Base-by-base conservation (phyloP, 2,329 filamentous ascomycete species). In the Drechslerella dactyloides region DNA sequence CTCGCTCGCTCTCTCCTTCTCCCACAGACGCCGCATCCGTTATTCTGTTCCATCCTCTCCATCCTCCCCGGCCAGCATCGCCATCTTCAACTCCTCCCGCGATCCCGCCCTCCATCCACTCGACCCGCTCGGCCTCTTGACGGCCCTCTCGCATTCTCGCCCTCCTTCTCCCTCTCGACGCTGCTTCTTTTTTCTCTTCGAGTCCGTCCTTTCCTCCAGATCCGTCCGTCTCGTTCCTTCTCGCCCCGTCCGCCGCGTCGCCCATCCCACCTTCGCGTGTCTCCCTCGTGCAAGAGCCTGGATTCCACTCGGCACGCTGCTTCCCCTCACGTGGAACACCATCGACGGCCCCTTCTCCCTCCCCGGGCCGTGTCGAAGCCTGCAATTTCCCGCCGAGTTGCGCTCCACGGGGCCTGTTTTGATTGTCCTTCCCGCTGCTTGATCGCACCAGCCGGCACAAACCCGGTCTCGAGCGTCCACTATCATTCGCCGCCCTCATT, bases 251-350 rank as follows among this genome's bases (percentile, higher is more conserved):
- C 17, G 54, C 68, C 68, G 68, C 68, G 68, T 72, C 55, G 27
- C 10, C 50, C 60, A 72, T 64, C 60, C 68, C 68, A 72, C 68
- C 64, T 66, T 70, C 60, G 68, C 68, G 68, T 65, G 42, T 23
- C 58, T 44, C 42, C 19, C 59, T 54, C 54, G 53, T 52, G 13
- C 15, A 37, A 48, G 37, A 40, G 40, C 15, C 15, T 44, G 21
- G 8, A 13, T 21, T 15, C 6, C 21, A 23, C n/a, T 48, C 27
- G 24, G n/a, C n/a, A 8, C 23, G 2, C 10, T 6, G 35, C 48
- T 51, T 27, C 1, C 17, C 35, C n/a, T 21, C 8, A 23, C 58
- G 21, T 35, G 6, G 21, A 11, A 1, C 1, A 35, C n/a, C 23
- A 17, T n/a, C 19, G 21, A 15, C 33, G 19, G 2, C n/a, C 11